Evolutionary conservation across 306 rosid species (phyloP), one percentile per base, ranked within the genome.

Genomic region (Fragaria vesca): DNA sequence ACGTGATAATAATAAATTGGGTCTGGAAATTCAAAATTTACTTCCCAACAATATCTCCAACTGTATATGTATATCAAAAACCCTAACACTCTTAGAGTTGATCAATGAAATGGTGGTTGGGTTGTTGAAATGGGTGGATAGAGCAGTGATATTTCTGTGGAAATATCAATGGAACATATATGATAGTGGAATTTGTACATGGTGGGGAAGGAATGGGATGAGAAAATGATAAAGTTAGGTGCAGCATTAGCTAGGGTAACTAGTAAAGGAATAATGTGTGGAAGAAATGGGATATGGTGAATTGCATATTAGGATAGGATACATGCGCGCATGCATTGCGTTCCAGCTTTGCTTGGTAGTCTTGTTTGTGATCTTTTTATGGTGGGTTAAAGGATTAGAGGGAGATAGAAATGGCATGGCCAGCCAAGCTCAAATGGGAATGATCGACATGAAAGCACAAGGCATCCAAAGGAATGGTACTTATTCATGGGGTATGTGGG

Each of bases 401-500:
- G 11, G n/a, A 30, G 68, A 62, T 62, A 32, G 42, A 30, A 62
- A 4, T 30, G 68, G 68, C n/a, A 62, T 62, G 18, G 18, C 7
- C 8, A 3, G 9, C 66, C 36, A 4, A 26, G 36, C 36, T 60
- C 66, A 11, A 60, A 60, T 60, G 66, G 66, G 17, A 12, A 43
- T 9, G 36, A 26, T 60, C 18, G 66, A 60, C 30, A 12, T 24
- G 36, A 60, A 26, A 24, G 66, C 65, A 60, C 36, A 12, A 58
- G 65, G 17, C 6, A 34, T 58, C 34, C 15, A 57, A 21, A 24
- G 17, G 65, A 24, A 58, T 58, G 65, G 65, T 58, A 58, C 65
- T 26, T 24, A 12, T 60, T 60, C 34, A 60, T 26, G 17, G 66
- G 66, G 36, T 60, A 60, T 36, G 36, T 82, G 86, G 76, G 86